Base-by-base conservation (phyloP, 345 rosid genomes). In the Eucalyptus melliodora region DNA sequence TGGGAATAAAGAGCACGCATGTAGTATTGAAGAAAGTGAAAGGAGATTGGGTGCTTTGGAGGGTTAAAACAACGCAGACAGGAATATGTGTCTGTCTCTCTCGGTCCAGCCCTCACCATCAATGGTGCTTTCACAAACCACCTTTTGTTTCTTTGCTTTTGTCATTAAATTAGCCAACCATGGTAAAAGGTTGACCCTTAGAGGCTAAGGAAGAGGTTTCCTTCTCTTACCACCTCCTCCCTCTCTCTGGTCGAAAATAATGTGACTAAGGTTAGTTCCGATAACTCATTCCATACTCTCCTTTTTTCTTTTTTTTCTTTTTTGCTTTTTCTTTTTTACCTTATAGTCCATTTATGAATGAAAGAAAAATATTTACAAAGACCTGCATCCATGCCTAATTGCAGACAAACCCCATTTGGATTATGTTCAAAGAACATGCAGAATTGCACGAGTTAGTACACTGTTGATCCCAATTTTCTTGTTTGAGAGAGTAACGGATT, bases 111-210 rank as follows among this genome's bases (percentile, higher is more conserved):
- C 91, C 92, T 60, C 80, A 56, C 93, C 94, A 90, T 88, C 89
- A 50, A 91, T 69, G 69, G 88, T 92, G 91, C 95, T 91, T 92
- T 90, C 87, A 8, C 89, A 89, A 86, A 89, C 91, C 55, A 24
- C 16, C 62, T 50, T 62, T 56, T 81, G 13, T 9, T 51, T 19
- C 37, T 26, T 16, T 88, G 69, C 56, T 86, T 91, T 89, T 55
- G 15, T 90, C 88, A 85, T 49, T 60, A 55, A 87, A 62, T 80
- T 51, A 89, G 62, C 88, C 88, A 88, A 26, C 42, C 86, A 16
- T 50, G 19, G 55, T 8, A 91, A 91, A 87, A 45, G 83, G 9
- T 26, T 11, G 49, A 55, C 87, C 60, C 90, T 69, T 82, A 30
- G 60, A 9, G 37, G 87, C 91, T 87, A 89, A 82, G 27, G 42